Conservation (phyloP, 2,329 filamentous ascomycete species). For the Hypoxylon sp. region DNA sequence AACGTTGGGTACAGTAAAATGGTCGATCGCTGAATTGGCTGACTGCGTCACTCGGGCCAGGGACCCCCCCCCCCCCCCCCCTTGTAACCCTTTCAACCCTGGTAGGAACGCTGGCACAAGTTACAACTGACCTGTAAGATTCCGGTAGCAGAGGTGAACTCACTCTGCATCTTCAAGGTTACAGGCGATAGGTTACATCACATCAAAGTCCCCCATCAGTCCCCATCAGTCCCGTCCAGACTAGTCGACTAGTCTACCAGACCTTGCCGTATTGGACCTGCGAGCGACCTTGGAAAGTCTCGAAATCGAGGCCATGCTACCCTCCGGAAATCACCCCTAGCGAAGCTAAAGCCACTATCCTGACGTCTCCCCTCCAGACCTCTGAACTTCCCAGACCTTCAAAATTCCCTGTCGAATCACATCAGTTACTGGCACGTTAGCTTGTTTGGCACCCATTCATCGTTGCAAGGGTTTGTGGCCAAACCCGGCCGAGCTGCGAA, state of each 20-base stretch:
- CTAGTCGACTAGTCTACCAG: constrained; percentile 19
- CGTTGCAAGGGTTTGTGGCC: constrained; percentile 44
- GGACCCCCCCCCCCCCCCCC: no score
- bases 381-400: background rate
- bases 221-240: background rate
- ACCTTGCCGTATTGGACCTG: constrained; percentile 31
- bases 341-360: constrained; percentile 31
- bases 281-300: constrained; percentile 23
- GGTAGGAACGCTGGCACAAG: constrained; percentile 30
- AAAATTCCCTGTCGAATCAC: constrained; percentile 40
- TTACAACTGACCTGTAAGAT: constrained; percentile 46
- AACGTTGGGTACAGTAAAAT: constrained; percentile 26
- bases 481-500: constrained; percentile 40
- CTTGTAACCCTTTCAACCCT: constrained; percentile 9
- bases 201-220: constrained; percentile 22
- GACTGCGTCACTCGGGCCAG: constrained; percentile 45
- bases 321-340: constrained; percentile 38
- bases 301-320: constrained; percentile 36
- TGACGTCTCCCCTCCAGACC: constrained; percentile 29
- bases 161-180: constrained; percentile 36
- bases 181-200: no score
- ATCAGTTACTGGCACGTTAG: constrained; percentile 41
- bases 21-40: constrained; percentile 41
- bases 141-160: constrained; percentile 36
- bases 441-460: constrained; percentile 43